These are phyloP conservation scores for Cercospora sp. DNA, from an alignment of 2,329 filamentous ascomycete species.

Conservation along the genomic window DNA sequence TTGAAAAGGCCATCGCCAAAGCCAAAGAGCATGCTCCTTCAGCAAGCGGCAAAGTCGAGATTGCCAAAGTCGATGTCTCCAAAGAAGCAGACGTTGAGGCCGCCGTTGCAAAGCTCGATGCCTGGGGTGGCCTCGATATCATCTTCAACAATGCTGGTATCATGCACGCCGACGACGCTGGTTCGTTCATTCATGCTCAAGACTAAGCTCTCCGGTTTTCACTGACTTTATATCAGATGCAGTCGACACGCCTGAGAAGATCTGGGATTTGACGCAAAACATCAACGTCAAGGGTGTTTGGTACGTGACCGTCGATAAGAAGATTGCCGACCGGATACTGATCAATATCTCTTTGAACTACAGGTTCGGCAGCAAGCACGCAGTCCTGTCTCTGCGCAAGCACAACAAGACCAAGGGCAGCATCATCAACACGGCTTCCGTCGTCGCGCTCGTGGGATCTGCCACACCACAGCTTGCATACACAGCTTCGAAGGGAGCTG, in stretches of 20 bases:
- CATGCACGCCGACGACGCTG: slow-evolving; percentile 73
- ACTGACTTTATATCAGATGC: slow-evolving; percentile 49
- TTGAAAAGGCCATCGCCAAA: slow-evolving; percentile 74
- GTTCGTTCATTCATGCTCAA: slow-evolving; percentile 27
- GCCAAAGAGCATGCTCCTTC: slow-evolving; percentile 65
- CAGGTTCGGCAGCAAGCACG: slow-evolving; percentile 81
- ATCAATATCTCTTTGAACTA: background rate
- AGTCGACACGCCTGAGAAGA: slow-evolving; percentile 78
- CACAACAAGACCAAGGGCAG: slow-evolving; percentile 76
- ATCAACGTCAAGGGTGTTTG: slow-evolving; percentile 99
- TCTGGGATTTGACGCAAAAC: slow-evolving; percentile 90
- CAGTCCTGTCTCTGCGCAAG: slow-evolving; percentile 75
- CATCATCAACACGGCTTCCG: slow-evolving; percentile 89
- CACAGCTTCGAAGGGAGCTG: slow-evolving; percentile 90
- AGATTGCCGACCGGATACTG: background rate
- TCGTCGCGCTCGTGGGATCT: slow-evolving; percentile 82
- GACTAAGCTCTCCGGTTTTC: background rate
- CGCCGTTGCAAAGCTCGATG: slow-evolving; percentile 72
- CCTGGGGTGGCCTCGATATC: slow-evolving; percentile 84
- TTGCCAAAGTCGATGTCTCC: slow-evolving; percentile 73
- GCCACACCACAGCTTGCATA: slow-evolving; percentile 90
- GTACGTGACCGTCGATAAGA: slow-evolving; percentile 38
- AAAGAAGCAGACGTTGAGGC: slow-evolving; percentile 77
- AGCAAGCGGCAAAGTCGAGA: slow-evolving; percentile 63
- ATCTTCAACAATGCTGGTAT: slow-evolving; percentile 98